Conservation (phyloP, 495 filamentous ascomycete genomes). For the Neurospora cerealis region DNA sequence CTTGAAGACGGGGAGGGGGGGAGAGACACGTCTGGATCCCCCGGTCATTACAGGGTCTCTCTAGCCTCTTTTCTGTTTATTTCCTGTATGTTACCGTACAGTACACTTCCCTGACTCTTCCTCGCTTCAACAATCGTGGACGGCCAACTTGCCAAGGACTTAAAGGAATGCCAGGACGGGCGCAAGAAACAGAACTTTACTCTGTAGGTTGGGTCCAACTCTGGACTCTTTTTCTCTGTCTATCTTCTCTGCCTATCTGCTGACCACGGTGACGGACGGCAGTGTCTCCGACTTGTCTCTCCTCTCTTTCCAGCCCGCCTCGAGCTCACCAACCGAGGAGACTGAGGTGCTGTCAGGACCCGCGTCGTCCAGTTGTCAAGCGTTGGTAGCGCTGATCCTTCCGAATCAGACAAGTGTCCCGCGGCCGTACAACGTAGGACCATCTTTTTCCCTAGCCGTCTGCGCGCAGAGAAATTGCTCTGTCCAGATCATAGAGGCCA, state of each 20-base stretch:
- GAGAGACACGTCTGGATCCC: background rate
- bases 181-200: background rate
- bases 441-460: background rate
- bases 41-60: background rate
- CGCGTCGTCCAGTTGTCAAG: background rate
- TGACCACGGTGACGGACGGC: background rate
- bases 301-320: background rate
- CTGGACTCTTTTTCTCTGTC: background rate
- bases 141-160: background rate
- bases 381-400: background rate
- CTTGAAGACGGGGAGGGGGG: background rate
- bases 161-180: background rate
- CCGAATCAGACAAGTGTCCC: background rate
- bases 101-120: background rate
- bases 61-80: background rate
- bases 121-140: background rate
- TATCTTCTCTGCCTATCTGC: background rate
- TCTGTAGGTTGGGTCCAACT: background rate
- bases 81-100: background rate
- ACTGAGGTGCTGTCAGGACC: background rate
- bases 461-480: background rate
- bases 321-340: background rate
- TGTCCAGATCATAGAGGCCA: background rate
- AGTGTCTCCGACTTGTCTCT: background rate
- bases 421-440: background rate